phyloP scores from a whole-genome alignment of 495 filamentous ascomycete genomes.

The Hyaloscypha finlandica region DNA sequence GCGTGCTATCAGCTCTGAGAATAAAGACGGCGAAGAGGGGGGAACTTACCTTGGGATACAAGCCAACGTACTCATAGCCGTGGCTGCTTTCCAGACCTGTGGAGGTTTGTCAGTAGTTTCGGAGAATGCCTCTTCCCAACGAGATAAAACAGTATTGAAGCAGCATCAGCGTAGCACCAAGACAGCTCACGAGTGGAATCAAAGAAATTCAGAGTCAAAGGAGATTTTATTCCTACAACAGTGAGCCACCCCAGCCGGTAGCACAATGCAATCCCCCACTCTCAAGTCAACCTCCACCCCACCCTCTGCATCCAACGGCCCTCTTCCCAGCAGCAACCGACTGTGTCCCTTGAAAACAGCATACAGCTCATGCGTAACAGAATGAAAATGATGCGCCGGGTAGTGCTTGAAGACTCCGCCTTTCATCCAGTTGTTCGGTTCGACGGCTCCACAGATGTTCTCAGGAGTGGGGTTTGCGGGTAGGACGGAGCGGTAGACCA shows the following conservation, averaged over 20 bases:
- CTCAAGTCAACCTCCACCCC: constrained; percentile 38
- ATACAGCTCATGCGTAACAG: constrained; percentile 44
- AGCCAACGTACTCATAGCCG: constrained; percentile 43
- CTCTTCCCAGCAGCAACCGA: constrained; percentile 36
- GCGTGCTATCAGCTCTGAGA: background rate
- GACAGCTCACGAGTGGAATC: background rate
- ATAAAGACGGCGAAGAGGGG: background rate
- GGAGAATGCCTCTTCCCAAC: background rate
- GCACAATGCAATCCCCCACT: constrained; percentile 39
- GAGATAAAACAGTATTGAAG: background rate
- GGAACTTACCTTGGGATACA: constrained; percentile 40
- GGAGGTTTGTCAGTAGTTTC: background rate
- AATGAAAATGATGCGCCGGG: constrained; percentile 40
- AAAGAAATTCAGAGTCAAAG: background rate
- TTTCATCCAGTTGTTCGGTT: constrained; percentile 41
- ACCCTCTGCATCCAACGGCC: constrained; percentile 38
- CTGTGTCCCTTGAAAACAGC: constrained; percentile 40
- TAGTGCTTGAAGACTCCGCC: constrained; percentile 42
- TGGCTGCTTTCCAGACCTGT: constrained; percentile 31
- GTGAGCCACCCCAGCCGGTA: constrained; percentile 43
- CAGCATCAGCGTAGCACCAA: background rate
- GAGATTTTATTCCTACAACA: constrained; percentile 27
- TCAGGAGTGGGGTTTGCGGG: constrained; percentile 28
- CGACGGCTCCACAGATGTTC: constrained; percentile 32
- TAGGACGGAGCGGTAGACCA: constrained; percentile 43